These are phyloP conservation scores for Melastoma candidum DNA, from an alignment of 441 rosid genomes.

Conservation along the genomic window DNA sequence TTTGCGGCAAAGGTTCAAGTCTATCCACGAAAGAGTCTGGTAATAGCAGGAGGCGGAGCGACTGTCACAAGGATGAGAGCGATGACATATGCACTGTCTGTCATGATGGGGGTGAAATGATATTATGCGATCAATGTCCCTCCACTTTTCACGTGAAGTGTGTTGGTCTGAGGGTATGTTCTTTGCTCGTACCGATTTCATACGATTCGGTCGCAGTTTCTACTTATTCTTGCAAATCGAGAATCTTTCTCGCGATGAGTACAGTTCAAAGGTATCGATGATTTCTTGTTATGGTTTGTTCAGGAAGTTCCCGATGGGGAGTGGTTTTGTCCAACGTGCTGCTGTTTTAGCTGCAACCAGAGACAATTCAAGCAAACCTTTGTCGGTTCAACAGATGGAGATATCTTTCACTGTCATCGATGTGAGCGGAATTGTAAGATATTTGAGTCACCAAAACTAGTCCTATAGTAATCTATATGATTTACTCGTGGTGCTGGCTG, in stretches of 20 bases:
- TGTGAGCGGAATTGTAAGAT: constrained; percentile 58
- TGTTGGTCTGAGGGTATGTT: constrained; percentile 42
- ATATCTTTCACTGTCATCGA: constrained; percentile 40
- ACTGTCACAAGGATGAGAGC: constrained; percentile 22
- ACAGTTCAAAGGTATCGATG: no score
- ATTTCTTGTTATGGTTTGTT: background rate
- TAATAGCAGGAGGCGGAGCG: constrained; percentile 16
- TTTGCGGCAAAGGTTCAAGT: constrained; percentile 19
- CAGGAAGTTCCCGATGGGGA: constrained; percentile 56
- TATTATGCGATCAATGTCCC: constrained; percentile 54
- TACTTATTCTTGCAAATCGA: background rate
- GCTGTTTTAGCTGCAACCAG: constrained; percentile 40
- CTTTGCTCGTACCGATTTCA: background rate
- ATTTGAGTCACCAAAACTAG: background rate
- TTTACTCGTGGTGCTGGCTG: no score
- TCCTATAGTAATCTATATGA: background rate
- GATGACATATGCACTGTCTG: constrained; percentile 43
- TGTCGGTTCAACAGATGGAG: constrained; percentile 20
- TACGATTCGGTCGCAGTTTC: background rate
- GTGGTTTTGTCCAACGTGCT: constrained; percentile 58
- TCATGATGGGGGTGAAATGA: constrained; percentile 47
- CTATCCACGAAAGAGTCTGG: constrained; percentile 15
- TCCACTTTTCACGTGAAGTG: constrained; percentile 45
- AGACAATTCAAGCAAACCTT: constrained; percentile 20
- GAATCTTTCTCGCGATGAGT: no score